Evolutionary conservation across 345 rosid species (phyloP).

Genomic region (Citrus hindsii): DNA sequence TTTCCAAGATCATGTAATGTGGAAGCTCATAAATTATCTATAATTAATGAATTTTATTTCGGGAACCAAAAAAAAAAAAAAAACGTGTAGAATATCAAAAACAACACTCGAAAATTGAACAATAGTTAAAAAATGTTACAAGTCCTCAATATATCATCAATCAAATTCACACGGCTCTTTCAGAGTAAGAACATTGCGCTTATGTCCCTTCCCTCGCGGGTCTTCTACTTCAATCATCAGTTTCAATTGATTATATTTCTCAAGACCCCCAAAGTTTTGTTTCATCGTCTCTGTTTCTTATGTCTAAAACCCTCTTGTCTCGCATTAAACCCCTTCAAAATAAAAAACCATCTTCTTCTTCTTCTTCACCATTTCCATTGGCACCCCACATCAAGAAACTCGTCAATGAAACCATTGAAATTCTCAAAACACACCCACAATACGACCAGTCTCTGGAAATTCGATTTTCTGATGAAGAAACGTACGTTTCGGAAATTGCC

Average conservation of each 20-base stretch:
- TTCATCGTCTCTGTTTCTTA: slow-evolving; percentile 7
- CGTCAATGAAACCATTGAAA: slow-evolving; percentile 42
- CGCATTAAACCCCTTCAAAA: slow-evolving; percentile 55
- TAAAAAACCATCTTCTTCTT: slow-evolving; percentile 14
- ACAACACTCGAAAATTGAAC: no score
- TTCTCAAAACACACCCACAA: slow-evolving; percentile 49
- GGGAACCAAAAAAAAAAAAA: no score
- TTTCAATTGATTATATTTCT: background rate
- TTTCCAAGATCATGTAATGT: no score
- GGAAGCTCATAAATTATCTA: no score
- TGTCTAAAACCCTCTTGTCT: slow-evolving; percentile 79
- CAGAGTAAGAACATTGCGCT: background rate
- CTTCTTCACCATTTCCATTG: slow-evolving; percentile 27
- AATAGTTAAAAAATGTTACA: background rate
- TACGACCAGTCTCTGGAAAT: slow-evolving; percentile 45
- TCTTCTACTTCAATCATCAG: background rate
- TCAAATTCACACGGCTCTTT: background rate
- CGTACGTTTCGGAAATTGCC: slow-evolving; percentile 48
- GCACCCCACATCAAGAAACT: slow-evolving; percentile 38
- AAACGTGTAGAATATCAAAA: background rate
- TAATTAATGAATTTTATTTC: no score
- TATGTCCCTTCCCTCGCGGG: background rate
- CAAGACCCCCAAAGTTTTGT: background rate
- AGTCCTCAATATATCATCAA: background rate
- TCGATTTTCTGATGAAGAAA: slow-evolving; percentile 33